phyloP scores from a whole-genome alignment of 495 filamentous ascomycete species.

The Podospora tetraspora region DNA sequence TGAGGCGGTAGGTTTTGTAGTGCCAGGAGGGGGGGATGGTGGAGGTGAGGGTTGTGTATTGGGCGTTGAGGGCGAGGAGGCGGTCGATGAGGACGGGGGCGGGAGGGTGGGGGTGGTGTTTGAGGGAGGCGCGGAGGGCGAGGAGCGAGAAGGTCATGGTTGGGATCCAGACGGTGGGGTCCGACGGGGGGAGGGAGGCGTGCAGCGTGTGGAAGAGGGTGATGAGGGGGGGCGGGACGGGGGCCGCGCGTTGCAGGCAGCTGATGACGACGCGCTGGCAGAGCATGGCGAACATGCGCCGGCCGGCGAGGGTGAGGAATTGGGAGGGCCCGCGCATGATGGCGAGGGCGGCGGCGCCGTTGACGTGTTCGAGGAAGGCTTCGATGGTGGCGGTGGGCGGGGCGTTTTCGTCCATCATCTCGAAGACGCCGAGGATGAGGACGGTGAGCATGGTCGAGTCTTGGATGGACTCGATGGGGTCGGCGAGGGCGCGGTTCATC shows the following conservation, averaged over 20 bases:
- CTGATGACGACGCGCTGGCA: constrained; percentile 41
- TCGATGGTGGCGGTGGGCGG: constrained; percentile 39
- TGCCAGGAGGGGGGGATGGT: constrained; percentile 37
- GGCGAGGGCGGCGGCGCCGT: constrained; percentile 53
- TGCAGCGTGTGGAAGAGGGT: constrained; percentile 35
- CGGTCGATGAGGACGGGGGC: constrained; percentile 41
- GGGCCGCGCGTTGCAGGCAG: constrained; percentile 35
- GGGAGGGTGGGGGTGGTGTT: constrained; percentile 32
- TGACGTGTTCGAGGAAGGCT: constrained; percentile 56
- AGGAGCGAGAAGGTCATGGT: constrained; percentile 39
- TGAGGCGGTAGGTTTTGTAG: constrained; percentile 30
- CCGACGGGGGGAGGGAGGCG: constrained; percentile 17
- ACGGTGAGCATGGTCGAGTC: constrained; percentile 59
- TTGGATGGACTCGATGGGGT: constrained; percentile 50
- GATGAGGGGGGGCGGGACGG: constrained; percentile 35
- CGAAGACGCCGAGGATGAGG: constrained; percentile 56
- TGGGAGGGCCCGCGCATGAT: constrained; percentile 53
- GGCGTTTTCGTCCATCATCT: constrained; percentile 46
- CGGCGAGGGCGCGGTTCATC: constrained; percentile 49
- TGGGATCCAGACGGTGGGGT: constrained; percentile 28
- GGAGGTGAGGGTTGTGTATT: constrained; percentile 42
- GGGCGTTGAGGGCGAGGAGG: constrained; percentile 47
- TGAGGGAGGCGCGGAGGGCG: constrained; percentile 42
- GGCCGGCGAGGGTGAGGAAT: constrained; percentile 50
- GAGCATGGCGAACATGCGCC: constrained; percentile 54